Percentiles rank a stretch among this genome's conserved stretches.
These are phyloP conservation scores for Paecilomyces variotii DNA, from an alignment of 2,329 filamentous ascomycete species.

Conservation along the genomic window DNA sequence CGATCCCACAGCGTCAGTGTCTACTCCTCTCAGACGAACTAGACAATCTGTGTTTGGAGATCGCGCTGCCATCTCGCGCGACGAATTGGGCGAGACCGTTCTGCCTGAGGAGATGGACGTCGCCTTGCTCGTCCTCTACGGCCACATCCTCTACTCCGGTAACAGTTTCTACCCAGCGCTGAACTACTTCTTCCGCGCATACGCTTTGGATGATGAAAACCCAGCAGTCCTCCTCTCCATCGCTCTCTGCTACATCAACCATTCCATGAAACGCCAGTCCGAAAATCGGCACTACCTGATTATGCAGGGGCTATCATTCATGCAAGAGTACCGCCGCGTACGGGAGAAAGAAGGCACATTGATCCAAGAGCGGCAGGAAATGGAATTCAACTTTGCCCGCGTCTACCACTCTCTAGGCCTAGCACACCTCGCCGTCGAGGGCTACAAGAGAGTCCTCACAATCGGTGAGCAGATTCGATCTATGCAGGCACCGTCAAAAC, in stretches of 20 bases:
- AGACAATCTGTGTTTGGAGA: slow-evolving; percentile 38
- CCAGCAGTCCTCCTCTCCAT: slow-evolving; percentile 73
- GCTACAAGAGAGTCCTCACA: slow-evolving; percentile 56
- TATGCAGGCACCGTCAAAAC: not conserved
- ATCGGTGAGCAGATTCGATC: slow-evolving; percentile 41
- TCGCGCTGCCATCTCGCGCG: slow-evolving; percentile 31
- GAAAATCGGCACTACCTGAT: slow-evolving; percentile 86
- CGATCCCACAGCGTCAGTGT: slow-evolving; percentile 31
- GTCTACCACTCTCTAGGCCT: slow-evolving; percentile 70
- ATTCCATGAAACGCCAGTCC: slow-evolving; percentile 78
- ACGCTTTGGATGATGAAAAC: slow-evolving; percentile 65
- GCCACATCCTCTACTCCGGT: slow-evolving; percentile 77
- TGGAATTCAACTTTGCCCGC: slow-evolving; percentile 71
- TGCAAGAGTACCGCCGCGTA: slow-evolving; percentile 63
- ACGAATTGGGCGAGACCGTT: slow-evolving; percentile 28
- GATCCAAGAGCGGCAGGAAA: slow-evolving; percentile 57
- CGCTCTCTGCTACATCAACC: slow-evolving; percentile 77
- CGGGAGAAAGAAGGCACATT: slow-evolving; percentile 39
- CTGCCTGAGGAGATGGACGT: slow-evolving; percentile 56
- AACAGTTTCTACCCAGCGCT: slow-evolving; percentile 77
- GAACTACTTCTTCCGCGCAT: slow-evolving; percentile 76
- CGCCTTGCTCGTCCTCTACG: slow-evolving; percentile 78
- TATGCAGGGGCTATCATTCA: slow-evolving; percentile 73
- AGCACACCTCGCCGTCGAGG: slow-evolving; percentile 61
- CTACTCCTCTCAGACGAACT: slow-evolving; percentile 16